A percentile compares a stretch with the other conserved stretches of the same genome.
Conservation (phyloP, 78 protist species). For the Monosiga brevicollis region DNA sequence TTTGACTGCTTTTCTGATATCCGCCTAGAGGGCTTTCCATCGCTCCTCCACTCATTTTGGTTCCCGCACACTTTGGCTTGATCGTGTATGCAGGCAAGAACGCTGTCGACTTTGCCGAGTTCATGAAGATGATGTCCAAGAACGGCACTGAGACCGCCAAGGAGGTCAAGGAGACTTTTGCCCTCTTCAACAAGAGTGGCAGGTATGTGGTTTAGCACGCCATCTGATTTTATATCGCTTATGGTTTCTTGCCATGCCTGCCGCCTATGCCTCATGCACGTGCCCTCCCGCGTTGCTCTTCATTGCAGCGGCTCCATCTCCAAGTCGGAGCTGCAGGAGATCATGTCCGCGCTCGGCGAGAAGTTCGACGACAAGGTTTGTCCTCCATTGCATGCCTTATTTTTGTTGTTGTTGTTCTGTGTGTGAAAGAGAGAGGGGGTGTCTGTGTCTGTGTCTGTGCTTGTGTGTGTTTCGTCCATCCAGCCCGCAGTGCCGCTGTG, state of each 20-base stretch:
- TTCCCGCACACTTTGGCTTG: no score
- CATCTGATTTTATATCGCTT: no score
- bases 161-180: not conserved
- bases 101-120: not conserved
- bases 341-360: not conserved
- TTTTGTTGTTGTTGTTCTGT: not conserved
- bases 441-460: not conserved
- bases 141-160: not conserved
- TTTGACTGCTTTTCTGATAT: no score
- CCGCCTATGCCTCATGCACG: no score
- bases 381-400: not conserved
- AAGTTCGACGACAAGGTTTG: not conserved
- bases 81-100: not conserved
- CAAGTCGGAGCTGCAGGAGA: not conserved
- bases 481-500: no score
- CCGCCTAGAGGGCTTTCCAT: no score
- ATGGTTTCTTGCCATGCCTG: no score
- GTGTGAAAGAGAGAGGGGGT: not conserved
- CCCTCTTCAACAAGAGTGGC: not conserved
- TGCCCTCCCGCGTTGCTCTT: no score
- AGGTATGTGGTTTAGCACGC: no score
- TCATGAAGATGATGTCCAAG: not conserved
- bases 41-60: no score
- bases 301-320: not conserved
- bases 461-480: no score